Base-by-base conservation (phyloP, 129 eudicot genomes). In the Scalesia atractyloides region DNA sequence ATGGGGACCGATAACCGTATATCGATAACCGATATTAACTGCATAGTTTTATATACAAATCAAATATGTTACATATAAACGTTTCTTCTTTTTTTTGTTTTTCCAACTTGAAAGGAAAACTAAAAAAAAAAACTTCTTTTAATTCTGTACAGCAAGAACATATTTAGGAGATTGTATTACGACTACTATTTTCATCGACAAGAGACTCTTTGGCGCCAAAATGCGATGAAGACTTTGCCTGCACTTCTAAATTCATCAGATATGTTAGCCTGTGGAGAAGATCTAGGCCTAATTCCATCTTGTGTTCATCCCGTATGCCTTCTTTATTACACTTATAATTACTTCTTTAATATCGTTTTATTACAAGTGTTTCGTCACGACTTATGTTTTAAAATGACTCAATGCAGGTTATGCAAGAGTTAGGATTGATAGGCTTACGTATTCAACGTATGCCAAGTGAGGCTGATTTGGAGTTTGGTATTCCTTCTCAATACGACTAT, bases 251-350 rank as follows among this genome's bases (percentile, higher is more conserved):
- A 91, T 79, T 88, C 99, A 37, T 95, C 99, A 6, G 96, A 95
- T 76, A 95, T 95, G 99, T 87, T 95, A 34, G 94, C 99, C n/a
- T 95, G 97, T 72, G 99, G 99, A 52, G 99, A 95, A 88, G 97
- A 91, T 86, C 83, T 95, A 24, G 97, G 99, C 73, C 70, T 95
- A 16, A 86, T 95, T 76, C 99, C 99, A 74, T 91, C 97, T 66
- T 95, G 99, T 83, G 99, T 95, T 80, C 99, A 91, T 84, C 99
- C 99, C 5, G 99, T 95, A 87, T 41, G 95, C 63, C 37, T 61
- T 26, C 69, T 71, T 54, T 53, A 61, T 14, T 52, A 79, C 34
- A 69, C 5, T 59, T 26, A 41, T 18, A 15, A 0, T 49, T 13
- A 18, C 16, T 58, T 61, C 8, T 61, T 18, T 71, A 24, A 17